Conservation (phyloP, 441 rosid species). For the Omphalea diandra region DNA sequence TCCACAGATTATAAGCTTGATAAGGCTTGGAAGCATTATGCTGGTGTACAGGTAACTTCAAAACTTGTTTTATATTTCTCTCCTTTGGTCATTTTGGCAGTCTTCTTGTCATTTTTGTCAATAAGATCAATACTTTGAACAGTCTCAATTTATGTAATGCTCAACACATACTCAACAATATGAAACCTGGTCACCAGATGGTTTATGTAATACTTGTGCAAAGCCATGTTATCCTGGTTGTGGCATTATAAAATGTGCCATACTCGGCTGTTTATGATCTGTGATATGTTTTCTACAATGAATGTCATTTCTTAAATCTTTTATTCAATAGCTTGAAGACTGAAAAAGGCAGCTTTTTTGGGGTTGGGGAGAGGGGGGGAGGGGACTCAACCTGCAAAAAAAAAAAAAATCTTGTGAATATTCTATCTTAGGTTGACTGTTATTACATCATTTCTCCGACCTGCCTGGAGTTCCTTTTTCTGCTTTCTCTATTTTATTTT, state of each 20-base stretch:
- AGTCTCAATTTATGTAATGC: no score
- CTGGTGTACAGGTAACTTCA: slow-evolving; percentile 90
- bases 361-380: neutral
- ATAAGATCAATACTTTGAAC: no score
- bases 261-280: neutral
- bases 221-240: neutral
- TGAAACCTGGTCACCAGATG: neutral
- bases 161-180: no score
- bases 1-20: slow-evolving; percentile 98
- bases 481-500: neutral
- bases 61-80: slow-evolving; percentile 11
- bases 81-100: slow-evolving; percentile 15
- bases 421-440: neutral
- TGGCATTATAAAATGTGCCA: neutral
- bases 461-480: neutral
- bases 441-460: neutral
- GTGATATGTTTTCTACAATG: neutral
- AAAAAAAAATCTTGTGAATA: neutral
- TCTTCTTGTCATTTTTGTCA: neutral
- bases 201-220: neutral
- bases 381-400: no score
- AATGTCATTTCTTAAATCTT: neutral
- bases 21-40: slow-evolving; percentile 98
- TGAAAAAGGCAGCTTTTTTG: neutral
- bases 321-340: neutral